Evolutionary conservation across 495 filamentous ascomycete genomes (phyloP).

Genomic region (Daldinia concentrica): DNA sequence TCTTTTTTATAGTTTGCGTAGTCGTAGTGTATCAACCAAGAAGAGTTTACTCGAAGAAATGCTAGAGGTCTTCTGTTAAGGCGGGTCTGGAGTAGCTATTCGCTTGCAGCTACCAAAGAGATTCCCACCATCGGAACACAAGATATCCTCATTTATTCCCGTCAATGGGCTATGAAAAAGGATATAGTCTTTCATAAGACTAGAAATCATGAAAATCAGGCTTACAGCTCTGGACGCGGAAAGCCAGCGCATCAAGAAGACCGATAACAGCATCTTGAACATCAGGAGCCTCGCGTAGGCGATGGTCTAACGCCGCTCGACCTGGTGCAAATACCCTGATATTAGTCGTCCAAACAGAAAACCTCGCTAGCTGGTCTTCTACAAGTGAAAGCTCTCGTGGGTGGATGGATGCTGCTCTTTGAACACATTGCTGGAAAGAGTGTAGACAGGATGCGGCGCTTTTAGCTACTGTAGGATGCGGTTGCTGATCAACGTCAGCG

Average conservation of each 20-base stretch:
- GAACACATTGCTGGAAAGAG: slow-evolving; percentile 7
- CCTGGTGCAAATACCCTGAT: slow-evolving; percentile 14
- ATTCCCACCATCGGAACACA: not conserved
- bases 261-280: not conserved
- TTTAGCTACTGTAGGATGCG: not conserved
- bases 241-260: not conserved
- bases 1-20: not conserved
- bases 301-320: slow-evolving; percentile 5
- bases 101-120: not conserved
- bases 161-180: not conserved
- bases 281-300: slow-evolving; percentile 8
- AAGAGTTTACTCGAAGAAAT: not conserved
- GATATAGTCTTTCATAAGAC: not conserved
- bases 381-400: slow-evolving; percentile 3
- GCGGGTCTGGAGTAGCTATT: not conserved
- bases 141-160: not conserved
- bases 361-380: slow-evolving; percentile 20
- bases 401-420: slow-evolving; percentile 1
- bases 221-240: not conserved
- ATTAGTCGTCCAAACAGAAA: slow-evolving; percentile 20
- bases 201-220: not conserved
- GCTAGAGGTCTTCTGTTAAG: not conserved
- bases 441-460: not conserved
- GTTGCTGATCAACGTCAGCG: not conserved
- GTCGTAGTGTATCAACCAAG: not conserved